Evolutionary conservation across 768 basidiomycete species (phyloP), one percentile per base, ranked within the genome.

Genomic region (Terana coerulea): DNA sequence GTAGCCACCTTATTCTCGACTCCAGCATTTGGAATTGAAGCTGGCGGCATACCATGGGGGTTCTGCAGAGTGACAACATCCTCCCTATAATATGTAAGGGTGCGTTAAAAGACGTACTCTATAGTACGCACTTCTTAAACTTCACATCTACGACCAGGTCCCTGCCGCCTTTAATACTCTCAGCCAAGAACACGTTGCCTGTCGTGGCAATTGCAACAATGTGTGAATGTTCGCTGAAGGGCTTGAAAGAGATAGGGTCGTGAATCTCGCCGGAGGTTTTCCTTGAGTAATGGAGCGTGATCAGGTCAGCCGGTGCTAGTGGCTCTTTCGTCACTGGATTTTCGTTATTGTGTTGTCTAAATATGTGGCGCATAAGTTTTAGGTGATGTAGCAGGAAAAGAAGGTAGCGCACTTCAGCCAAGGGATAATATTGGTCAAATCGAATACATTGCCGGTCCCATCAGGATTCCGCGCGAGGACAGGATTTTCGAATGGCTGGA

Each of bases 191-290:
- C 12, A 98, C 93, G 64, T 97, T 97, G 14, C 93, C 94, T 0
- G 92, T 93, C 0, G 83, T 86, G 5, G 86, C 84, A 58, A 97
- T 84, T 35, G 91, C 89, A 31, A 93, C 90, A 49, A 99, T 90
- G 64, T 98, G 90, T 1, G 95, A 95, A 66, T 98, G 95, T 56
- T 95, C 88, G 64, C 79, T 94, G 77, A 99, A 97, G 2, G 91
- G 88, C 67, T 98, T 98, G 80, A 95, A 99, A 3, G 93, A 92
- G 37, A 99, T 93, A 0, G 97, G 97, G 66, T 99, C 97, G 65
- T 97, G 87, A 11, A 91, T 81, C 67, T 93, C 88, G 33, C 88
- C 88, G 22, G 91, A 83, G 2, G 88, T 73, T 67, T 95, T 95
- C 55, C 91, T 78, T 1, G 85, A 81, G 62, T 92, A 93, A 63